Base-by-base conservation (phyloP, 2,329 filamentous ascomycete species). In the Scorias spongiosa region DNA sequence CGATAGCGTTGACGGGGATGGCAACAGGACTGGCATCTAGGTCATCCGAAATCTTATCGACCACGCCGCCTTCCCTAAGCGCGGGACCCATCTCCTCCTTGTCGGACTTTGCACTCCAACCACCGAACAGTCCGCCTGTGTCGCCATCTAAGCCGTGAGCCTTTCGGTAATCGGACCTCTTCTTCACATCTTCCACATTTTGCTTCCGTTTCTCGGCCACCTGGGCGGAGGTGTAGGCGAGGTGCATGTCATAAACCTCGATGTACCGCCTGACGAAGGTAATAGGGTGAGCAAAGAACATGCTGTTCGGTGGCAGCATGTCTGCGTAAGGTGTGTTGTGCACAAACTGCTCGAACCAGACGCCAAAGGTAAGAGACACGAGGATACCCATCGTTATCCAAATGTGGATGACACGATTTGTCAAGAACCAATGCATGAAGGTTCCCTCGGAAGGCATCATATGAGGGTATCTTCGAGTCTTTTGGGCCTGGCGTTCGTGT, bases 361-460 rank as follows among this genome's bases (percentile, higher is more conserved):
- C 86, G 57, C 75, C 80, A 45, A 79, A 58, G 40, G 81, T 83
- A 20, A 94, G 74, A 43, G 72, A 67, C 26, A 79, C 60, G 29
- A 93, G 72, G 15, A 84, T 82, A 54, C 80, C 74, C 69, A 95
- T 71, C 2, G 84, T 84, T 60, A 98, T 88, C 62, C 75, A 81
- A 26, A 85, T 63, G 63, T 98, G 89, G 45, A 96, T 75, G 44
- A 67, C 66, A 46, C 75, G 74, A 60, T 77, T 89, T 52, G 84
- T 79, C 60, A 93, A 70, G 63, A 96, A 88, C 76, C 81, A 88
- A 63, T 89, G 75, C 65, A 84, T 74, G 63, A 85, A 86, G 0
- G 82, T 84, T 5, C 86, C 85, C 58, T 81, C 71, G 0, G 87
- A 80, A 40, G 89, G 83, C 72, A 93, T 87, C 74, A 93, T 80